Conservation (phyloP, 371 early-diverging fungal genomes). For the Mortierella sp. region DNA sequence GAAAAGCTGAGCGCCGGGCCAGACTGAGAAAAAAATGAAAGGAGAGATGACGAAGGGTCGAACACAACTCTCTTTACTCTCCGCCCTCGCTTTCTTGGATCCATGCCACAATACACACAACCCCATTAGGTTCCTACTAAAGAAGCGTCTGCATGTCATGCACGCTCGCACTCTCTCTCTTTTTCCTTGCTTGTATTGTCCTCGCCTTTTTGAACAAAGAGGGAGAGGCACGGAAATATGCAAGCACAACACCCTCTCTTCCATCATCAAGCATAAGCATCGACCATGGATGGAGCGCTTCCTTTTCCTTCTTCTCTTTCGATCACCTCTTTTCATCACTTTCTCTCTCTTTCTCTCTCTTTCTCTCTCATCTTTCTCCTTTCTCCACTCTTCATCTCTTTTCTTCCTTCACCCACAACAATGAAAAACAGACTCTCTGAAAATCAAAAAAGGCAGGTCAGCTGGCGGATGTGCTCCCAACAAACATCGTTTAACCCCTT, state of each 20-base stretch:
- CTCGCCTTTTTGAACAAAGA: background rate
- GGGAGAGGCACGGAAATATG: background rate
- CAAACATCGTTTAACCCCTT: background rate
- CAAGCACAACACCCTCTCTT: background rate
- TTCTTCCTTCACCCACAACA: background rate
- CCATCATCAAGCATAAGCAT: background rate
- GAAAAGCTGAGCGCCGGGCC: background rate
- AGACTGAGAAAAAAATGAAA: background rate
- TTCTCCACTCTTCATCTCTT: background rate
- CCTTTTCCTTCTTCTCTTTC: background rate
- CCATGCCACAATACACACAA: background rate
- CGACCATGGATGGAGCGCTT: background rate
- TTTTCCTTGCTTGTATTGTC: background rate
- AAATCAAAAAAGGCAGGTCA: background rate
- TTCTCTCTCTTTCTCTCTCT: background rate
- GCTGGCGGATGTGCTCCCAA: background rate
- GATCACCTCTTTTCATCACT: background rate
- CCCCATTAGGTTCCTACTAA: background rate
- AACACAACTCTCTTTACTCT: background rate
- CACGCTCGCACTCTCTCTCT: background rate
- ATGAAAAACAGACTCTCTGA: background rate
- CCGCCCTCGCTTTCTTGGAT: background rate
- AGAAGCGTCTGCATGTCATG: background rate
- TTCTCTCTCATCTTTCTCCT: background rate
- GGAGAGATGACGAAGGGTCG: background rate